Conservation (phyloP, 2,329 filamentous ascomycete species). For the Trichoderma guizhouense region DNA sequence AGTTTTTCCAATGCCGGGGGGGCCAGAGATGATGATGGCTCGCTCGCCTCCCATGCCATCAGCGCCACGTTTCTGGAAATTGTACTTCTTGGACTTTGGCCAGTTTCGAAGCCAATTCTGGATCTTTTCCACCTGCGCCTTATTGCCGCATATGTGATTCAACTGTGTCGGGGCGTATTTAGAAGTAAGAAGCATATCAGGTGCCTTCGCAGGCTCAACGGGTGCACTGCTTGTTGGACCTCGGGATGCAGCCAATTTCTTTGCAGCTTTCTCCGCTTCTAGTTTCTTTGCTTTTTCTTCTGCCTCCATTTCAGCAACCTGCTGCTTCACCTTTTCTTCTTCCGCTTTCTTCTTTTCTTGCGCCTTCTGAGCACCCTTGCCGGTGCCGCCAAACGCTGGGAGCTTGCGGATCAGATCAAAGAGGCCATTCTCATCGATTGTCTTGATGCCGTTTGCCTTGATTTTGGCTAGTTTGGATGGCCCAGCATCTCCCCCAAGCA, state of each 20-base stretch:
- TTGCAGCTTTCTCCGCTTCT: slow-evolving; percentile 51
- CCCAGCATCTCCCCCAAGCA: slow-evolving; percentile 86
- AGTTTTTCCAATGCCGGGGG: slow-evolving; percentile 95
- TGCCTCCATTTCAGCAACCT: slow-evolving; percentile 80
- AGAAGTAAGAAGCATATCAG: slow-evolving; percentile 80
- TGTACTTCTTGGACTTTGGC: slow-evolving; percentile 70
- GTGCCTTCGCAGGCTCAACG: slow-evolving; percentile 44
- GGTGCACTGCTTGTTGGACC: slow-evolving; percentile 27
- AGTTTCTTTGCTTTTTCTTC: slow-evolving; percentile 65
- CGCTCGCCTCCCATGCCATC: slow-evolving; percentile 81
- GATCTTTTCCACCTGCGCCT: slow-evolving; percentile 82
- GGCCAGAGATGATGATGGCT: slow-evolving; percentile 92
- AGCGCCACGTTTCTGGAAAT: slow-evolving; percentile 77
- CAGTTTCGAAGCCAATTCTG: slow-evolving; percentile 84
- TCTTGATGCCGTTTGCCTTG: slow-evolving; percentile 72
- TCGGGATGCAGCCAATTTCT: slow-evolving; percentile 36
- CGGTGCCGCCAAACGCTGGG: slow-evolving; percentile 81
- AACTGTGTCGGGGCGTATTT: slow-evolving; percentile 89
- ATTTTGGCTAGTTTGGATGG: slow-evolving; percentile 92
- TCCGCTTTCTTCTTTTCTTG: slow-evolving; percentile 83
- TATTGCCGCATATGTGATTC: slow-evolving; percentile 93
- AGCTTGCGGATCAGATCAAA: slow-evolving; percentile 79
- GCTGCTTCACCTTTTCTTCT: slow-evolving; percentile 73
- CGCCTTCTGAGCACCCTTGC: slow-evolving; percentile 81
- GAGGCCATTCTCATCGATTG: slow-evolving; percentile 89